Conservation (phyloP, 2,329 filamentous ascomycete genomes). For the Fusarium longipes region DNA sequence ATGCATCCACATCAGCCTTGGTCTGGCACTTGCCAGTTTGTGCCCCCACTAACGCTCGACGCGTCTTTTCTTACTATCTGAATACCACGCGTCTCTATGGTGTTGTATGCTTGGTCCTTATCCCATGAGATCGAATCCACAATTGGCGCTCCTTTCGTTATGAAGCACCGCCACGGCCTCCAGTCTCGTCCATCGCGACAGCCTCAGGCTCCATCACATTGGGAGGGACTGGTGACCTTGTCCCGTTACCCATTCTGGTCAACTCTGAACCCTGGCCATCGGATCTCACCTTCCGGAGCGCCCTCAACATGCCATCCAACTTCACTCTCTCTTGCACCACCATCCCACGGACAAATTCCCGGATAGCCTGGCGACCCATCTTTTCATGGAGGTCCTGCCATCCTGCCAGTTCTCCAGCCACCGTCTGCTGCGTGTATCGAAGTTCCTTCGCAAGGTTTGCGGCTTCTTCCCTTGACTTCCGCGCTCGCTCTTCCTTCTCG, state of each 20-base stretch:
- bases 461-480: constrained; percentile 75
- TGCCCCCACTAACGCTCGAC: constrained; percentile 32
- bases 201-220: constrained; percentile 36
- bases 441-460: constrained; percentile 83
- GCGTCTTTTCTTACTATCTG: constrained; percentile 31
- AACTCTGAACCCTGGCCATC: constrained; percentile 20
- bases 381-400: constrained; percentile 92
- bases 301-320: constrained; percentile 82
- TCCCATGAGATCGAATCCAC: constrained; percentile 28
- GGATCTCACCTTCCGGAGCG: constrained; percentile 71
- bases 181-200: constrained; percentile 25
- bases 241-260: constrained; percentile 30
- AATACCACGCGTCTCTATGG: constrained; percentile 44
- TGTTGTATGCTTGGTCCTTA: constrained; percentile 34
- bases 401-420: constrained; percentile 88
- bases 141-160: constrained; percentile 20
- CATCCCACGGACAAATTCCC: constrained; percentile 80
- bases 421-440: constrained; percentile 91
- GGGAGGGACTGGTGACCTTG: constrained; percentile 19
- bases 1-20: constrained; percentile 36
- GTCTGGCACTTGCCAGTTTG: constrained; percentile 4
- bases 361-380: constrained; percentile 78
- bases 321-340: constrained; percentile 83
- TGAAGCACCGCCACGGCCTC: constrained; percentile 32
- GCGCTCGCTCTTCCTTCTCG: constrained; percentile 84